These are phyloP conservation scores for Nicotiana benthamiana DNA, from an alignment of 257 asterid species.

Conservation along the genomic window DNA sequence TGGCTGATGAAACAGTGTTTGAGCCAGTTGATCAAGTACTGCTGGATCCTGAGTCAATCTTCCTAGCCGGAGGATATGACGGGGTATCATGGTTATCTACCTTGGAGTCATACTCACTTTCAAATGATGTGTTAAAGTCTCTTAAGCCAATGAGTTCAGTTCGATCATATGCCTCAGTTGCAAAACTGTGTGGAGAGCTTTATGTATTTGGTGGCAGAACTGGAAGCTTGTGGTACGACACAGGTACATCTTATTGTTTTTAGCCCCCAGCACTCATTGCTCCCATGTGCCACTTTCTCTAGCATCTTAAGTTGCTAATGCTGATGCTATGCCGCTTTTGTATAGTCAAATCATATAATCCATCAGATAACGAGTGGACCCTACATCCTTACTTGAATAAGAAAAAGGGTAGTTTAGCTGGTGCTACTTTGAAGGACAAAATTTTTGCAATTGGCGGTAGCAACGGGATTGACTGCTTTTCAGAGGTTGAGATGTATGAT, in stretches of 20 bases:
- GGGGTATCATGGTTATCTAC: constrained; percentile 61
- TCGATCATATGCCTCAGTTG: constrained; percentile 59
- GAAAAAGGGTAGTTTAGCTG: constrained; percentile 65
- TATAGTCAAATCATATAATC: constrained; percentile 77
- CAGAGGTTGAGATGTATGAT: constrained; percentile 78
- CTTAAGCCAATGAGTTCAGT: constrained; percentile 52
- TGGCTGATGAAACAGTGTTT: constrained; percentile 18
- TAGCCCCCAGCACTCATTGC: background rate
- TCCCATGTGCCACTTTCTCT: background rate
- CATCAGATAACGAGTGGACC: constrained; percentile 49
- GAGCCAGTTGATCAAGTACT: constrained; percentile 27
- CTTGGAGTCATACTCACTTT: constrained; percentile 53
- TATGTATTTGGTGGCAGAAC: constrained; percentile 75
- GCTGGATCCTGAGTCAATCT: constrained; percentile 34
- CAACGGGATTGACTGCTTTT: constrained; percentile 42
- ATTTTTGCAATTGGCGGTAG: constrained; percentile 80
- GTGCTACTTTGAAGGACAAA: constrained; percentile 46
- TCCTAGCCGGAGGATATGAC: constrained; percentile 69
- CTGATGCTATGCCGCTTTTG: constrained; percentile 1
- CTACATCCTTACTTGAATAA: constrained; percentile 39
- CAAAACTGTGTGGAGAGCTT: constrained; percentile 45
- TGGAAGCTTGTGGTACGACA: constrained; percentile 46
- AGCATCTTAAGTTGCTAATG: background rate
- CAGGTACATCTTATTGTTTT: constrained; percentile 39
- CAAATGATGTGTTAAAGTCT: constrained; percentile 44